Evolutionary conservation across 306 rosid genomes (phyloP).

Genomic region (Glycine soja): DNA sequence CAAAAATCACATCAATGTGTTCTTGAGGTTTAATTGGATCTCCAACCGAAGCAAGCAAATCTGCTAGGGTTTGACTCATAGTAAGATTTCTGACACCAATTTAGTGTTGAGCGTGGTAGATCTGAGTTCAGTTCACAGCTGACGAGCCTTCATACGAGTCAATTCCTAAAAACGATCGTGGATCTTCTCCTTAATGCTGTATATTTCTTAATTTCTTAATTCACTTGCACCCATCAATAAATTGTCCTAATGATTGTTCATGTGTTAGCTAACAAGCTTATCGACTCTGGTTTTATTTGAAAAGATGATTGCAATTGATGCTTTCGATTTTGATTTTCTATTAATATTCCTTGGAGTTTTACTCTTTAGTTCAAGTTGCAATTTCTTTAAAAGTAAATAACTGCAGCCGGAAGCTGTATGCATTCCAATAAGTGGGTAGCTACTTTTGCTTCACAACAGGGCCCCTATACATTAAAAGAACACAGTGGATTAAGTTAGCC

Average conservation of each 20-base stretch:
- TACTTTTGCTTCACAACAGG: constrained; percentile 15
- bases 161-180: no score
- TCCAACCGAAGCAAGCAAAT: no score
- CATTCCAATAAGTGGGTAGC: constrained; percentile 11
- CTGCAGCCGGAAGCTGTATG: background rate
- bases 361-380: constrained; percentile 3
- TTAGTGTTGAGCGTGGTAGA: no score
- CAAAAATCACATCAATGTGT: no score
- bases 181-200: background rate
- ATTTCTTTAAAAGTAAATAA: background rate
- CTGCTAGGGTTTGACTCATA: no score
- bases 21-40: no score
- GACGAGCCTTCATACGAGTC: no score
- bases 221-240: constrained; percentile 4
- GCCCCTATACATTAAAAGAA: background rate
- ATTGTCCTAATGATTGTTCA: background rate
- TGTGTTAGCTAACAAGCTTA: constrained; percentile 14
- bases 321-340: constrained; percentile 26
- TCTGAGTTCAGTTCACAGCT: no score
- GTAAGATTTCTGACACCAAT: no score
- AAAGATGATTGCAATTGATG: background rate
- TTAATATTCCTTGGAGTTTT: constrained; percentile 17
- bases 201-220: constrained; percentile 12
- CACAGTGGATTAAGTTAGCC: background rate
- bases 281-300: background rate